Evolutionary conservation across 768 basidiomycete genomes (phyloP), one percentile per base, ranked within the genome.

Genomic region (Ephemerocybe angulata): DNA sequence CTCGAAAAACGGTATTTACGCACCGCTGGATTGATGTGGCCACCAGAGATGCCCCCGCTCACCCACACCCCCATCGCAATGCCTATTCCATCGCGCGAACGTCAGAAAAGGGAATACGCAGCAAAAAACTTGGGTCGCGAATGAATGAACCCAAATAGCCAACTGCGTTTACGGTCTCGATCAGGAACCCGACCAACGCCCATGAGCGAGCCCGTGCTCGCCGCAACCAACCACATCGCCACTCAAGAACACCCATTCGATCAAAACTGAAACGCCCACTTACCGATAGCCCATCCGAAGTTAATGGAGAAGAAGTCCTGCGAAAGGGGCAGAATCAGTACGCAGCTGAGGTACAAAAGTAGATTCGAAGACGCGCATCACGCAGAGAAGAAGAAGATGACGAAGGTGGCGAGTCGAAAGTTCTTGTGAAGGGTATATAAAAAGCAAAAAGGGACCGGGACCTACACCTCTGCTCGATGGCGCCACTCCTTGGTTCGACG

Each of bases 21-120:
- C 66, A 84, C 86, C 29, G 85, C 84, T 31, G 87, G 87, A 62
- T 89, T 89, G 57, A 88, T 79, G 62, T 90, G 88, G 25, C 86
- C 88, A 5, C 86, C 87, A 43, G 88, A 88, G 54, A 87, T 77
- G 43, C 84, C 83, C 47, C 77, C 78, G 21, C 78, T 77, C 3
- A 83, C 76, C 85, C 85, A 89, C 10, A 85, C 86, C 29, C 85
- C 88, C 66, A 88, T 71, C 8, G 83, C 80, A 3, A 81, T 72
- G 24, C 55, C 55, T 56, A 37, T 28, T 50, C 30, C 48, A 50
- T 50, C 48, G 48, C 30, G 21, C 15, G 24, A 28, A 42, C n/a
- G n/a, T n/a, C n/a, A n/a, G n/a, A n/a, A 21, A 38, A 38, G 12
- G 19, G 35, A 33, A 24, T 13, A 17, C 28, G n/a, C 38, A 19